A percentile compares a stretch with the other conserved stretches of the same genome.
Conservation (phyloP, 148 eudicot genomes). For the Rhododendron simsii region DNA sequence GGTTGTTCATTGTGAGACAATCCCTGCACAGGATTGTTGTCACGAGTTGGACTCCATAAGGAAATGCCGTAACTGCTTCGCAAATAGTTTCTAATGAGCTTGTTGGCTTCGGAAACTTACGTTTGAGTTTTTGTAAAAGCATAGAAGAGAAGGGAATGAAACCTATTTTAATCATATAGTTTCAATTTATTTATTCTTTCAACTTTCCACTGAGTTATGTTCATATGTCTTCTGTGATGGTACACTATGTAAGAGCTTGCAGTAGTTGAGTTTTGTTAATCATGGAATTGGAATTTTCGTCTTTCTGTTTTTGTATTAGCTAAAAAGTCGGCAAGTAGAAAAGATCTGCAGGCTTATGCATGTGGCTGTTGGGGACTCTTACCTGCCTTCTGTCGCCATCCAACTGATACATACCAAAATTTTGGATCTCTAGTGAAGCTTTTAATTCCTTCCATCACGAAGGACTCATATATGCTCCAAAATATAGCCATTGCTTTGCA, state of each 20-base stretch:
- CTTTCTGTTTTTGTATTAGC: conserved; percentile 38
- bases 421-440: conserved; percentile 47
- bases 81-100: neutral
- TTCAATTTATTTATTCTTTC: neutral
- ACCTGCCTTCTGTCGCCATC: conserved; percentile 82
- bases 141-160: neutral
- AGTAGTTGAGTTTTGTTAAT: neutral
- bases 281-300: conserved; percentile 27
- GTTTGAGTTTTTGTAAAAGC: neutral
- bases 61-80: neutral
- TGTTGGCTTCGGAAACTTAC: neutral
- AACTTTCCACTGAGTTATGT: neutral
- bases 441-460: conserved; percentile 41
- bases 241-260: neutral
- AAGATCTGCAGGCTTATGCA: conserved; percentile 71
- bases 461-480: conserved; percentile 61
- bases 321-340: conserved; percentile 52
- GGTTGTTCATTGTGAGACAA: neutral
- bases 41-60: neutral
- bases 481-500: conserved; percentile 57
- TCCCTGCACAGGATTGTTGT: neutral
- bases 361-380: conserved; percentile 66
- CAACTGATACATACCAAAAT: conserved; percentile 54
- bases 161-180: neutral
- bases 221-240: neutral